Evolutionary conservation across 768 basidiomycete genomes (phyloP).

Genomic region (Rhizopogon vulgaris): DNA sequence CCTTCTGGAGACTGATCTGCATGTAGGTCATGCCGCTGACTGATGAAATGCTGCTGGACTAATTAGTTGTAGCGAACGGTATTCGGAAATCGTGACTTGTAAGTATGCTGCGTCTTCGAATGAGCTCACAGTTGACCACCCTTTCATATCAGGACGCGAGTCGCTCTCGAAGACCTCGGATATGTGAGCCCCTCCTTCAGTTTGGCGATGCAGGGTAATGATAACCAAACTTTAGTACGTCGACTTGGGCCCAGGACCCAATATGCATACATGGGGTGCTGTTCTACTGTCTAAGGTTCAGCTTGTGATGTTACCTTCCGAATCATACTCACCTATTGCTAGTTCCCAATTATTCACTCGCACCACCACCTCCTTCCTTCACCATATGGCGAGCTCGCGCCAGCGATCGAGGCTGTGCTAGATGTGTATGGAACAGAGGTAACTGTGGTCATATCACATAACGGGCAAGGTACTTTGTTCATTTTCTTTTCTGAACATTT

Average conservation of each 20-base stretch:
- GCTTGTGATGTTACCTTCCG: background rate
- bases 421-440: constrained; percentile 75
- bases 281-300: constrained; percentile 70
- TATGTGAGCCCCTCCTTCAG: constrained; percentile 49
- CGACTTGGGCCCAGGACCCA: constrained; percentile 84
- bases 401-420: constrained; percentile 81
- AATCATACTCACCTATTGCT: background rate
- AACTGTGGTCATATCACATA: constrained; percentile 83
- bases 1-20: constrained; percentile 78
- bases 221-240: constrained; percentile 50
- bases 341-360: constrained; percentile 87
- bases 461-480: constrained; percentile 72
- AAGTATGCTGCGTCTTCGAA: constrained; percentile 12
- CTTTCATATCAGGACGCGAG: constrained; percentile 50
- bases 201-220: background rate
- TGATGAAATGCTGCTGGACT: background rate
- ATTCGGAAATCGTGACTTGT: constrained; percentile 86
- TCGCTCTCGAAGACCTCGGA: constrained; percentile 70
- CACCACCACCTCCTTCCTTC: constrained; percentile 85
- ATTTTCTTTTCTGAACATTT: background rate
- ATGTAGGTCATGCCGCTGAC: constrained; percentile 43
- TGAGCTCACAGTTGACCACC: constrained; percentile 1
- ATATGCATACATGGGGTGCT: constrained; percentile 87
- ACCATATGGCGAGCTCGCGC: constrained; percentile 80
- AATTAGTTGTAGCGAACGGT: constrained; percentile 45